These are phyloP conservation scores for Puccinia horiana DNA, from an alignment of 1,284 basidiomycete genomes.

Conservation along the genomic window DNA sequence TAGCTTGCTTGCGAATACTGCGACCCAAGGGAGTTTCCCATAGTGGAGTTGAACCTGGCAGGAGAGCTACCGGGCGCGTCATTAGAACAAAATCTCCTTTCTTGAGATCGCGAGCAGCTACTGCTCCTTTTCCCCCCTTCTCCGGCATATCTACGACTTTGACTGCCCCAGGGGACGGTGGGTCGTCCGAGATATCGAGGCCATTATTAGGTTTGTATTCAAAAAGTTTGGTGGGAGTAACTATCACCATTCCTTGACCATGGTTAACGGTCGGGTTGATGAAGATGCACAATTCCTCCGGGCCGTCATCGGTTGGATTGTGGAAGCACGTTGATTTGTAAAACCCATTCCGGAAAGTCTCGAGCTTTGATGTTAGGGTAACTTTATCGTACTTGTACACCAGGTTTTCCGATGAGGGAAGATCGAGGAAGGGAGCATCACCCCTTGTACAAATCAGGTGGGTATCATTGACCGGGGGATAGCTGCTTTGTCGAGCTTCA, in stretches of 20 bases:
- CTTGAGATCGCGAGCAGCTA: constrained; percentile 7
- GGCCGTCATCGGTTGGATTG: background rate
- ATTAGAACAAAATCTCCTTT: background rate
- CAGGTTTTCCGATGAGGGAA: background rate
- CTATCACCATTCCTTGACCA: constrained; percentile 36
- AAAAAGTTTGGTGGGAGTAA: background rate
- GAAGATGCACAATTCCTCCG: constrained; percentile 25
- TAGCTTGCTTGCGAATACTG: constrained; percentile 13
- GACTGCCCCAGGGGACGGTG: background rate
- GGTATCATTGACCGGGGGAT: background rate
- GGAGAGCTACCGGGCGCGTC: background rate
- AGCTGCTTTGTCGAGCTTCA: background rate
- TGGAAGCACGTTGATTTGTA: constrained; percentile 22
- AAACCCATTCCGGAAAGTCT: constrained; percentile 24
- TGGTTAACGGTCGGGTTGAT: constrained; percentile 33
- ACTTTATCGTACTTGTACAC: background rate
- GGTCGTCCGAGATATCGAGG: constrained; percentile 25
- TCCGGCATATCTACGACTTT: constrained; percentile 34
- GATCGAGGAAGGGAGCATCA: background rate
- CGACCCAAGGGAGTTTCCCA: background rate
- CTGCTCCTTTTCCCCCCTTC: constrained; percentile 34
- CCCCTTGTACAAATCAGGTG: background rate
- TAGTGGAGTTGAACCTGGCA: background rate
- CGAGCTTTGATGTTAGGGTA: background rate
- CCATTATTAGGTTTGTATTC: background rate